Conservation (phyloP, 371 early-diverging fungal species). For the Globomyces sp. region DNA sequence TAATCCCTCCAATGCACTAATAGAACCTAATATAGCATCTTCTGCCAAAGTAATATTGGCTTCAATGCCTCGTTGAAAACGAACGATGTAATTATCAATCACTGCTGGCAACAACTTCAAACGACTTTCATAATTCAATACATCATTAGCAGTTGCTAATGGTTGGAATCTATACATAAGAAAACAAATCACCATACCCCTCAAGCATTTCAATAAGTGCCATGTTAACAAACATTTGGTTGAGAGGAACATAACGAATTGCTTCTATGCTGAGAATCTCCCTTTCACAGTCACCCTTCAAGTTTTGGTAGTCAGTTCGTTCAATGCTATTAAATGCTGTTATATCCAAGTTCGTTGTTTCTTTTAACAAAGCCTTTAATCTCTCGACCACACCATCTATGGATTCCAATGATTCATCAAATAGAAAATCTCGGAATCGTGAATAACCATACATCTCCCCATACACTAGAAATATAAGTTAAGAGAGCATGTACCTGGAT, state of each 20-base stretch:
- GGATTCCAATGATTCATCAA: not conserved
- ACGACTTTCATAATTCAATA: slow-evolving; percentile 33
- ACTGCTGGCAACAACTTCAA: slow-evolving; percentile 16
- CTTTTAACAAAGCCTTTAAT: not conserved
- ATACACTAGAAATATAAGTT: not conserved
- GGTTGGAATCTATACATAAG: slow-evolving; percentile 29
- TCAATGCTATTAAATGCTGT: not conserved
- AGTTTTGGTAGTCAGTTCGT: not conserved
- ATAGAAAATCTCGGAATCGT: not conserved
- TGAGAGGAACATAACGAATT: not conserved
- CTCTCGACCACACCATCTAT: too few species aligned
- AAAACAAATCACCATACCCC: too few species aligned
- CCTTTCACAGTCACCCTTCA: not conserved
- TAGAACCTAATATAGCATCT: slow-evolving; percentile 28
- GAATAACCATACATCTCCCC: not conserved
- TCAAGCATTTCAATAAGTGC: too few species aligned
- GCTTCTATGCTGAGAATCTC: not conserved
- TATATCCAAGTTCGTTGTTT: slow-evolving; percentile 2
- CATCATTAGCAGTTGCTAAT: slow-evolving; percentile 27
- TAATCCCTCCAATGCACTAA: slow-evolving; percentile 15
- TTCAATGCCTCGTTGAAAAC: slow-evolving; percentile 26
- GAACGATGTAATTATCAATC: slow-evolving; percentile 27
- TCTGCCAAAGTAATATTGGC: slow-evolving; percentile 26
- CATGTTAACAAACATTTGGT: slow-evolving; percentile 1
- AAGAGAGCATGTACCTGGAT: not conserved